Conservation (phyloP, 1,284 basidiomycete species). For the Cutaneotrichosporon sp. region DNA sequence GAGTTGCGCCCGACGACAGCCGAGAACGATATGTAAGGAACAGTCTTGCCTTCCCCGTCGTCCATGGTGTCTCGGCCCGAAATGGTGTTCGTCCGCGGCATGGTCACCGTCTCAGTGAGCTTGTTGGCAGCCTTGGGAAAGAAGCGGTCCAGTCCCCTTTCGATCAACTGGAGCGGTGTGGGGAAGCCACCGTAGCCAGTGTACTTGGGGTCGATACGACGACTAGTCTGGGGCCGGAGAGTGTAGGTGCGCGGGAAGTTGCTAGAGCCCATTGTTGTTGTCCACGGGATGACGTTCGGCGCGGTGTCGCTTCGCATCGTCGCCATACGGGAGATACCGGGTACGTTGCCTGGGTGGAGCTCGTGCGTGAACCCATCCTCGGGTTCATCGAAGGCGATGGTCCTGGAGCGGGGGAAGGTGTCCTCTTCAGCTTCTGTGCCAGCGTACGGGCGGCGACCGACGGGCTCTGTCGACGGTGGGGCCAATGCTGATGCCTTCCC, state of each 20-base stretch:
- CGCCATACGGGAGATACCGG: conserved; percentile 30
- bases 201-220: conserved; percentile 23
- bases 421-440: background rate
- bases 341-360: conserved; percentile 15
- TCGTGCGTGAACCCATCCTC: conserved; percentile 25
- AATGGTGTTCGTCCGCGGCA: conserved; percentile 67
- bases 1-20: conserved; percentile 82
- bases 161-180: conserved; percentile 62
- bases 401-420: conserved; percentile 54
- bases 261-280: conserved; percentile 21
- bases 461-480: conserved; percentile 42
- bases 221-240: conserved; percentile 44
- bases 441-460: conserved; percentile 20
- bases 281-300: too few relatives aligned
- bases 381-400: conserved; percentile 56
- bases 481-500: background rate
- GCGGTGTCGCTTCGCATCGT: conserved; percentile 30
- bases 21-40: conserved; percentile 81
- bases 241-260: conserved; percentile 45
- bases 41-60: conserved; percentile 50
- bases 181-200: conserved; percentile 81
- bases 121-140: conserved; percentile 58
- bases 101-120: conserved; percentile 62
- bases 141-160: conserved; percentile 52
- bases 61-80: conserved; percentile 23